Base-by-base conservation (phyloP, 2,329 filamentous ascomycete genomes). In the Epichloe aotearoae region DNA sequence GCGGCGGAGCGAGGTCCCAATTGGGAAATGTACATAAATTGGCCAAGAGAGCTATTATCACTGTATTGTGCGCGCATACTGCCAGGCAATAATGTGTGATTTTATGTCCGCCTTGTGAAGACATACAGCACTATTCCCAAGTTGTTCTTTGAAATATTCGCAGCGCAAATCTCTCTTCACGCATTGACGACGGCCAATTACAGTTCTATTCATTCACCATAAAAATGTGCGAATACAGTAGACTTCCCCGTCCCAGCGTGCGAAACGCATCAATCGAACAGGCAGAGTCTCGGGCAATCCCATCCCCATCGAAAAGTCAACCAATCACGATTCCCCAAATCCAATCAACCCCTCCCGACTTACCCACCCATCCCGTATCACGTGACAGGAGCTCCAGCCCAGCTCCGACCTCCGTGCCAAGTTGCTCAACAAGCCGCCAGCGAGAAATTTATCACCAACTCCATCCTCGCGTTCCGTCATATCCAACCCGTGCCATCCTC, bases 371-470 rank as follows among this genome's bases (percentile, higher is more conserved):
- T 41, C 4, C 5, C 6, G 19, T 11, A 20, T 54, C 56, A 58
- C 56, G 55, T 55, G 55, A 55, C 45, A 12, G 30, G 30, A 44
- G 30, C 39, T 39, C 39, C 43, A 43, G 30, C 26, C 41, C 40
- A 64, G 61, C 60, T 62, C 61, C 62, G 60, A 61, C 60, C 58
- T 57, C 58, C 57, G 58, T 53, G 53, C 52, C 58, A 53, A 26
- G 46, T 8, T 36, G 33, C 17, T 53, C 58, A 50, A 55, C 59
- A 51, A 6, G 26, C 38, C 7, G 39, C 46, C 58, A 61, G 63
- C 68, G 69, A 72, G 69, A 72, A 71, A 72, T 70, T 72, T 72
- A 71, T 69, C 67, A 63, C 66, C 66, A 63, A 55, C 54, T 53
- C 54, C 49, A 40, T 46, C 39, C 33, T 44, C 19, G 33, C 40